Base-by-base conservation (phyloP, 1,284 basidiomycete genomes). In the Veloboletus limbatus region DNA sequence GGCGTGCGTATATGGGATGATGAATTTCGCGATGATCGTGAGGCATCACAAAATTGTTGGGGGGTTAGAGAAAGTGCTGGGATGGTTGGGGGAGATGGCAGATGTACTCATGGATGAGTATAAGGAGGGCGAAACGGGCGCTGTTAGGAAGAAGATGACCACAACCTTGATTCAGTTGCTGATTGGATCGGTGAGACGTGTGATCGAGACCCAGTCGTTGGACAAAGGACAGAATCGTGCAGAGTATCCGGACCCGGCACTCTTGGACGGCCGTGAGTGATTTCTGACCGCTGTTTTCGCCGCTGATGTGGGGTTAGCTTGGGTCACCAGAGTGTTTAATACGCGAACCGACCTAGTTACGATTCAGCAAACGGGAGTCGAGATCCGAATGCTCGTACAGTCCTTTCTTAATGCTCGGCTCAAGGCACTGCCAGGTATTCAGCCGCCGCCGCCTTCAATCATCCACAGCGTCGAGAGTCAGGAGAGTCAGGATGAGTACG, bases 401-500 rank as follows among this genome's bases (percentile, higher is more conserved):
- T 73, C 76, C 0, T 87, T 90, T 62, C 72, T 93, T 6, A 69
- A 84, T 48, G 76, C 77, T 14, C 78, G 91, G 14, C 65, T 67
- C 6, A 66, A 56, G 4, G 75, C 76, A 8, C 63, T 85, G 8
- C 81, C 81, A 0, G 60, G 61, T 11, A 74, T 76, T 1, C 68
- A 71, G 16, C 69, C 71, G 4, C 73, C 72, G 2, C 60, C 57
- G 38, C 48, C 63, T 27, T 43, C 58, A 38, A 54, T 63, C 37
- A 46, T 52, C 30, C 57, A 63, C 31, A 31, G 33, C 16, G 30
- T 17, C 30, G 70, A 78, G 44, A 74, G 74, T 48, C 74, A 83
- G 56, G 90, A 92, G 53, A 94, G 89, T 55, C 87, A 92, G 59
- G 88, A 93, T 34, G 73, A 78, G 41, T 87, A 79, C 56, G 78